Evolutionary conservation across 1,284 basidiomycete genomes (phyloP), one percentile per base, ranked within the genome.

Genomic region (Papiliotrema terrestris): DNA sequence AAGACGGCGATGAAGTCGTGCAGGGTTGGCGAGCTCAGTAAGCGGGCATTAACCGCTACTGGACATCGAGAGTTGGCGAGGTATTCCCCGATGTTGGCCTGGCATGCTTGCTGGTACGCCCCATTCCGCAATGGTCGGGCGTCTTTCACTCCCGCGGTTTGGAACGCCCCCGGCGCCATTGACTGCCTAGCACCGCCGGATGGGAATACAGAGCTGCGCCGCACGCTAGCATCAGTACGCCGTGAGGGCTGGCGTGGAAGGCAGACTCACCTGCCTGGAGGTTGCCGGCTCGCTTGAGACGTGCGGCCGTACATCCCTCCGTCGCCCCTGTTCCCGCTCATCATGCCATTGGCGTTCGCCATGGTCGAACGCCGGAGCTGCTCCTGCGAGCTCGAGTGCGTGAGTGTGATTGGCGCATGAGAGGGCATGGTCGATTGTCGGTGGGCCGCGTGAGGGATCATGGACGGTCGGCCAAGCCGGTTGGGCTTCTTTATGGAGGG

Each of bases 1-100:
- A 93, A 90, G 38, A 94, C 87, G 0, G 81, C 78, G 45, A 89
- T 84, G 66, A 89, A 93, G 58, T 91, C 88, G 63, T 89, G 88
- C 8, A 83, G 85, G 3, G 87, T 88, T 45, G 91, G 88, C 44
- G 85, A 87, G 43, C 80, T 78, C 4, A 92, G 78, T 2, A 83
- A 84, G 53, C 84, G 81, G 68, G 83, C 80, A 0, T 82, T 80
- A 36, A 90, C 82, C 8, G 64, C 69, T 4, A 74, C 62, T 1
- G 89, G 86, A 54, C 83, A 86, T 2, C 83, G 84, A 15, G 80
- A 80, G 20, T 76, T 73, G 54, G 83, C 80, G 9, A 93, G 80
- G 78, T 85, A 92, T 14, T 78, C 78, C 41, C 82, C 77, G 55
- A 94, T 84, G 36, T 91, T 88, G 57, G 85, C 83, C 20, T 85